These are phyloP conservation scores for Torulaspora indica DNA, from an alignment of 805 yeast genomes.

Conservation along the genomic window DNA sequence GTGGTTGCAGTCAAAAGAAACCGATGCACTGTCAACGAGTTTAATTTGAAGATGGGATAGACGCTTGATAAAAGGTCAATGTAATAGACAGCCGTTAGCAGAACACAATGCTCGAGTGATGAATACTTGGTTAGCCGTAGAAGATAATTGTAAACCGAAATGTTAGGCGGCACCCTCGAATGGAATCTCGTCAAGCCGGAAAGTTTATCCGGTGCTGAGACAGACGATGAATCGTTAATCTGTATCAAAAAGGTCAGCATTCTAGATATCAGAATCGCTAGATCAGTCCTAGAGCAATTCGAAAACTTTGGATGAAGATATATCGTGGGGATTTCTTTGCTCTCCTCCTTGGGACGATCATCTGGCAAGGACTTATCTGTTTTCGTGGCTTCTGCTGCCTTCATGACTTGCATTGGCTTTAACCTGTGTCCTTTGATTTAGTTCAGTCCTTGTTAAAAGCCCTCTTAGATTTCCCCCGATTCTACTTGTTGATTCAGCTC, in stretches of 20 bases:
- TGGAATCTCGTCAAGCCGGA: conserved; percentile 75
- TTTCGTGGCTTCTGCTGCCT: neutral
- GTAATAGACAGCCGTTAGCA: conserved; percentile 80
- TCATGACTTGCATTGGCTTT: conserved; percentile 1
- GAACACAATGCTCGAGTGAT: conserved; percentile 75
- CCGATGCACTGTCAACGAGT: conserved; percentile 90
- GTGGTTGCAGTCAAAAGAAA: conserved; percentile 87
- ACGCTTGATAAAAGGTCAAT: conserved; percentile 78
- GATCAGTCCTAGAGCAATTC: conserved; percentile 63
- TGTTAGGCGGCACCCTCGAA: conserved; percentile 86
- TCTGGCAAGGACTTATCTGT: conserved; percentile 1
- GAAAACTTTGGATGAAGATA: conserved; percentile 44
- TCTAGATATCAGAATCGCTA: conserved; percentile 67
- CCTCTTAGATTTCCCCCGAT: conserved; percentile 1
- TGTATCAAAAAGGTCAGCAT: conserved; percentile 73
- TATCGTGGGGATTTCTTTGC: conserved; percentile 19
- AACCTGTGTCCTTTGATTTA: neutral
- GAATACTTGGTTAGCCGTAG: conserved; percentile 77
- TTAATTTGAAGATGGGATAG: conserved; percentile 74
- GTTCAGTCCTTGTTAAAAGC: neutral
- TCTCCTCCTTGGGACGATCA: conserved; percentile 1
- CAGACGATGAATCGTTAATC: conserved; percentile 53
- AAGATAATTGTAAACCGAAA: conserved; percentile 73
- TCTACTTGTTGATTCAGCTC: conserved; percentile 4
- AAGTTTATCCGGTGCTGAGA: conserved; percentile 5